Conservation (phyloP, 805 yeast species). For the Danielia reshetovae region DNA sequence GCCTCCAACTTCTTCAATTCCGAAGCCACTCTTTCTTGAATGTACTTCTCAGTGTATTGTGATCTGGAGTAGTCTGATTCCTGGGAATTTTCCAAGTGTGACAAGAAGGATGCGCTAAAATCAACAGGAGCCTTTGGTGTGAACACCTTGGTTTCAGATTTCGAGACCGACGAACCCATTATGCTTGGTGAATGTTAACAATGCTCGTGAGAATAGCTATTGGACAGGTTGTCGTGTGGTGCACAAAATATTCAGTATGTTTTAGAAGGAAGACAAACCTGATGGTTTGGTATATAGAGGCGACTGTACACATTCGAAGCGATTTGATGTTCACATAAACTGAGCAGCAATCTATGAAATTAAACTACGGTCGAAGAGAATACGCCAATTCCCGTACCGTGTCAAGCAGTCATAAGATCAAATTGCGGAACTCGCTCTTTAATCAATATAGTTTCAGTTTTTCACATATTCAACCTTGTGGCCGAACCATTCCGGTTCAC, state of each 20-base stretch:
- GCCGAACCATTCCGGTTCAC: not conserved
- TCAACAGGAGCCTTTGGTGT: constrained; percentile 66
- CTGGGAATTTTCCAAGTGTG: constrained; percentile 56
- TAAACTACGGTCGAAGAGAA: too few relatives aligned
- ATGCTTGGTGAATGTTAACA: not conserved
- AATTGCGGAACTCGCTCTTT: too few relatives aligned
- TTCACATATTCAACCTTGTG: too few relatives aligned
- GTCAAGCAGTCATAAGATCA: too few relatives aligned
- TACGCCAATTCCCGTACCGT: too few relatives aligned
- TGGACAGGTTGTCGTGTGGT: constrained; percentile 3
- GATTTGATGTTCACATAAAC: too few relatives aligned
- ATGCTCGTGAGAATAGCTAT: constrained; percentile 2
- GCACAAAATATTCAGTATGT: too few relatives aligned
- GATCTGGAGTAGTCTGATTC: constrained; percentile 72
- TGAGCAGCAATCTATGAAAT: too few relatives aligned
- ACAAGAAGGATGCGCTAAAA: constrained; percentile 58
- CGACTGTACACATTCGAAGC: too few relatives aligned
- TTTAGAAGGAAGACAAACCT: too few relatives aligned
- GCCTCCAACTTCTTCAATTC: constrained; percentile 53
- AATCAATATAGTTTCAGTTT: too few relatives aligned
- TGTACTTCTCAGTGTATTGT: constrained; percentile 61
- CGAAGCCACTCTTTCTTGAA: constrained; percentile 60
- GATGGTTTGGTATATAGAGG: too few relatives aligned
- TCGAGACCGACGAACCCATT: constrained; percentile 62
- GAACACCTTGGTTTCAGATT: constrained; percentile 62